phyloP scores from a whole-genome alignment of 371 early-diverging fungal species.

The Lichtheimia ornata region DNA sequence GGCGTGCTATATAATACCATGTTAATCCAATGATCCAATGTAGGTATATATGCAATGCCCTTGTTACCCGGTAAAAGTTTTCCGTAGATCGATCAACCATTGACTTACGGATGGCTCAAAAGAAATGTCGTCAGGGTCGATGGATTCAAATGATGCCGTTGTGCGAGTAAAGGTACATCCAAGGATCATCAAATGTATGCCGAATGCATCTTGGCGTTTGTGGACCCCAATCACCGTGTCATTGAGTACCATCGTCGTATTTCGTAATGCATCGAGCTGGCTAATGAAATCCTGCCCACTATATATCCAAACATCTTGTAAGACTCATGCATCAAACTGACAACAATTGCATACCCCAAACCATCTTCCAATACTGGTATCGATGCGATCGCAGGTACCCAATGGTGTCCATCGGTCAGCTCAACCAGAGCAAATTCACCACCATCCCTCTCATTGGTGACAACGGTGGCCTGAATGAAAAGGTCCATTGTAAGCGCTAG shows the following conservation, averaged over 20 bases:
- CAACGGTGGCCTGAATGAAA: neutral
- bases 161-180: neutral
- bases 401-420: conserved; percentile 1
- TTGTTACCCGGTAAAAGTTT: neutral
- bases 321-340: neutral
- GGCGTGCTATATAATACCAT: too few species aligned
- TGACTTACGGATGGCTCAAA: neutral
- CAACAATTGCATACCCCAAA: conserved; percentile 1
- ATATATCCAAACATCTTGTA: neutral
- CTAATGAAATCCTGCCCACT: neutral
- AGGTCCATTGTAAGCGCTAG: too few species aligned
- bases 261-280: neutral
- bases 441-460: neutral
- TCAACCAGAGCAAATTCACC: neutral
- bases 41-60: neutral
- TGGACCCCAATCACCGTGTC: neutral
- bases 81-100: conserved; percentile 1
- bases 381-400: neutral
- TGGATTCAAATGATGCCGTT: neutral
- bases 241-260: neutral
- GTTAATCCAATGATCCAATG: too few species aligned
- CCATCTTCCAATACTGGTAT: neutral
- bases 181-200: neutral
- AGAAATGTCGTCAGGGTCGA: neutral
- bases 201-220: neutral